Base-by-base conservation (phyloP, 306 rosid species). In the Cucurbita argyrosperma region DNA sequence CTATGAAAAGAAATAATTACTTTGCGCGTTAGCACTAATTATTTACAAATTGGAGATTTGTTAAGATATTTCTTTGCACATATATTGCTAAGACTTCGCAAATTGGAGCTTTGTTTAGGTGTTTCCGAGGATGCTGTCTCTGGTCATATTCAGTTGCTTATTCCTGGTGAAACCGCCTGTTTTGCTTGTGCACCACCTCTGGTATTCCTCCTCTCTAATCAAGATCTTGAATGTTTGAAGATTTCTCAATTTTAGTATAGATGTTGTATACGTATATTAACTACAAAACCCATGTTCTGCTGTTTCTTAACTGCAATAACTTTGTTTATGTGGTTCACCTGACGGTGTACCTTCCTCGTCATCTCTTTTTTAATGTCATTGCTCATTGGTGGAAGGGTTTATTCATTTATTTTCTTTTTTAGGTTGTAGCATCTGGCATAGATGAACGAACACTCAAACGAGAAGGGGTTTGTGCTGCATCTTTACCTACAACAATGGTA, bases 131-230 rank as follows among this genome's bases (percentile, higher is more conserved):
- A 94, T 78, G 97, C 96, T 43, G 99, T 94, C 79, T 94, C 99
- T 55, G 96, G 99, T 77, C 97, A 91, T 81, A 94, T 94, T 84
- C 99, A 94, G 85, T 75, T 94, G 82, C 82, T 94, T 66, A 82
- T 94, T 62, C 99, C 97, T 42, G 97, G 99, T 65, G 99, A 94
- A 85, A 91, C 90, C 76, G 99, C 97, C 58, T 94, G 99, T 87
- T 94, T 94, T 87, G 99, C 99, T 63, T 91, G 99, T 77, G 97
- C 99, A 69, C 97, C 99, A 75, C 98, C 98, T 82, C 79, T 94
- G 90, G 99, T 94, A 84, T 56, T 88, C 42, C 35, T 23, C 53
- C 12, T 59, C 61, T 54, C 46, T 50, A 50, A 18, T 14, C 75
- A 37, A 78, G 60, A n/a, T 47, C 14, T 1, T 62, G 59, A 45